phyloP scores from a whole-genome alignment of 225 moss, liverwort and hornwort species.

The Polytrichum formosum region DNA sequence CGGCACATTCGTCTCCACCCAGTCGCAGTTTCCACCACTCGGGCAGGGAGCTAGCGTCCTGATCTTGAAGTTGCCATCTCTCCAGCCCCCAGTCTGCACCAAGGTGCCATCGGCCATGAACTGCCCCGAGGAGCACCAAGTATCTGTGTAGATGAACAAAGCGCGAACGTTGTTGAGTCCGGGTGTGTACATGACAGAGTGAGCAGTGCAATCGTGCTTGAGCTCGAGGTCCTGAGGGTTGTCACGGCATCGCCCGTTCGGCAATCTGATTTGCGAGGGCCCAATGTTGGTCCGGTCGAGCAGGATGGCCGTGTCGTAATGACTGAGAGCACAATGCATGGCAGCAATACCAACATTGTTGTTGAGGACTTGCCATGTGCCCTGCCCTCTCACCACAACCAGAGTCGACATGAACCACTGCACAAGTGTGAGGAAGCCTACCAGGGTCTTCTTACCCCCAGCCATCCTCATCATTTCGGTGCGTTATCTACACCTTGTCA shows the following conservation, averaged over 20 bases:
- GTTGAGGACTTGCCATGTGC: slow-evolving; percentile 32
- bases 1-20: slow-evolving; percentile 18
- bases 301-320: slow-evolving; percentile 22
- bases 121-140: slow-evolving; percentile 54
- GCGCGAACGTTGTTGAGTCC: slow-evolving; percentile 15
- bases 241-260: slow-evolving; percentile 23
- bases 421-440: too few species aligned
- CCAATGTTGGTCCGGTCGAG: slow-evolving; percentile 41
- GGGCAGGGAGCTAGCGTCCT: background rate
- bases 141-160: slow-evolving; percentile 31
- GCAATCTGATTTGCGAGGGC: slow-evolving; percentile 18
- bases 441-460: too few species aligned
- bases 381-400: slow-evolving; percentile 19
- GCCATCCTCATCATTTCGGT: too few species aligned
- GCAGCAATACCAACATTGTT: slow-evolving; percentile 26
- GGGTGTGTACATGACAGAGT: slow-evolving; percentile 40
- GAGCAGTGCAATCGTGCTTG: slow-evolving; percentile 35
- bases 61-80: slow-evolving; percentile 16
- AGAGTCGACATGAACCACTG: background rate
- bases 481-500: too few species aligned
- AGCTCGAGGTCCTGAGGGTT: slow-evolving; percentile 17
- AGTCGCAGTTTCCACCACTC: background rate
- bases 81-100: slow-evolving; percentile 17
- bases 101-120: slow-evolving; percentile 25
- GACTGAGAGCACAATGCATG: slow-evolving; percentile 36